Evolutionary conservation across 148 eudicot species (phyloP).

Genomic region (Fagopyrum tataricum): DNA sequence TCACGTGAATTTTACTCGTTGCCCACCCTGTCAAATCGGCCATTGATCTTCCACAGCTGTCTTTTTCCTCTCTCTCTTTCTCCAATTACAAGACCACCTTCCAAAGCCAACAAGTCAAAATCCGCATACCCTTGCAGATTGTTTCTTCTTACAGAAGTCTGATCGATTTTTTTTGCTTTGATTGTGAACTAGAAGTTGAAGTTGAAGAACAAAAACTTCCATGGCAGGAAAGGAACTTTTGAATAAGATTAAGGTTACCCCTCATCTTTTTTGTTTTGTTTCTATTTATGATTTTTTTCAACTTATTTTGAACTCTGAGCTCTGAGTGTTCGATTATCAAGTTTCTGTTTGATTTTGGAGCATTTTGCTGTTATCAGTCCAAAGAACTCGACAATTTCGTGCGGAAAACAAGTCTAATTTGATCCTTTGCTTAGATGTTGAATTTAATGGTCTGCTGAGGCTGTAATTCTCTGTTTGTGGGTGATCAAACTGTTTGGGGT

Average conservation of each 20-base stretch:
- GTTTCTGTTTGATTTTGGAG: not conserved
- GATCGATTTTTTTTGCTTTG: not conserved
- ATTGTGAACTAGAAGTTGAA: not conserved
- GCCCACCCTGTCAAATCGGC: constrained; percentile 10
- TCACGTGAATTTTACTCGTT: not conserved
- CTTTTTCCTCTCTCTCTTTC: not conserved
- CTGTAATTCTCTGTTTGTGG: not conserved
- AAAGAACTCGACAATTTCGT: not conserved
- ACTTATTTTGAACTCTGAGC: not conserved
- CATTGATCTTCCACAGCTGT: constrained; percentile 5
- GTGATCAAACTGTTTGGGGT: not conserved
- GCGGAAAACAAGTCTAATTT: not conserved
- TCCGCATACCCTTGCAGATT: not conserved
- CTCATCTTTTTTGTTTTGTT: not conserved
- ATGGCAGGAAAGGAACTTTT: constrained; percentile 14
- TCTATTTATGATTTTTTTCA: not conserved
- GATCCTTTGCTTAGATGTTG: not conserved
- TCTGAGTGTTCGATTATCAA: not conserved
- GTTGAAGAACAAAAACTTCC: not conserved
- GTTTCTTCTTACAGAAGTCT: not conserved
- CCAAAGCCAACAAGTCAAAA: constrained; percentile 8
- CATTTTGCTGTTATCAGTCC: not conserved
- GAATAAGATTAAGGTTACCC: constrained; percentile 8
- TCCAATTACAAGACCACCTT: not conserved
- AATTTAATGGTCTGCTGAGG: not conserved